phyloP scores from a whole-genome alignment of 2,329 filamentous ascomycete species.

The Aureobasidium sp. region DNA sequence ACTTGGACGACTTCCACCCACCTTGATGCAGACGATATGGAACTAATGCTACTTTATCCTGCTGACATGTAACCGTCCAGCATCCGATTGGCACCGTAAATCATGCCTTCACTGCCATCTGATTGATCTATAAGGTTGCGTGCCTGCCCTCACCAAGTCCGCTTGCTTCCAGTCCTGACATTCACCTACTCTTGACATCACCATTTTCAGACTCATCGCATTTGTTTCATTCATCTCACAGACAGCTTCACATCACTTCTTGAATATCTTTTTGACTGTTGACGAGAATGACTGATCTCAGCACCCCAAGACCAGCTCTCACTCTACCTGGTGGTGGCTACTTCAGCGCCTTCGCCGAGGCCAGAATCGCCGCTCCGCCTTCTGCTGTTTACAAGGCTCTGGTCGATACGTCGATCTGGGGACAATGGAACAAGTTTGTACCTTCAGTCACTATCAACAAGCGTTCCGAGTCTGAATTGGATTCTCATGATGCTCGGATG shows the following conservation, averaged over 20 bases:
- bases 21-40: not conserved
- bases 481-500: conserved; percentile 18
- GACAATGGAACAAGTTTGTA: conserved; percentile 42
- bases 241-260: not conserved
- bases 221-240: not conserved
- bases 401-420: conserved; percentile 39
- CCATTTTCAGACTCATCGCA: not conserved
- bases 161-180: too few relatives aligned
- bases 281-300: not conserved
- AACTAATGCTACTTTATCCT: not conserved
- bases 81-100: not conserved
- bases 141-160: not conserved
- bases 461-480: conserved; percentile 27
- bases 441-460: conserved; percentile 39
- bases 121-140: not conserved
- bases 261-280: too few relatives aligned
- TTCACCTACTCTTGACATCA: not conserved
- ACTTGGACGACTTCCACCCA: not conserved
- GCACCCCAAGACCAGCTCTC: conserved; percentile 23
- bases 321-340: conserved; percentile 26
- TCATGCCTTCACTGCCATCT: not conserved
- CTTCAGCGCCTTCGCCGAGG: conserved; percentile 29
- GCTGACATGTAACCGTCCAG: not conserved
- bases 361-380: conserved; percentile 35
- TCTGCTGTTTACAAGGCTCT: conserved; percentile 38